Base-by-base conservation (phyloP, 768 basidiomycete genomes). In the Hydnum rufescens region DNA sequence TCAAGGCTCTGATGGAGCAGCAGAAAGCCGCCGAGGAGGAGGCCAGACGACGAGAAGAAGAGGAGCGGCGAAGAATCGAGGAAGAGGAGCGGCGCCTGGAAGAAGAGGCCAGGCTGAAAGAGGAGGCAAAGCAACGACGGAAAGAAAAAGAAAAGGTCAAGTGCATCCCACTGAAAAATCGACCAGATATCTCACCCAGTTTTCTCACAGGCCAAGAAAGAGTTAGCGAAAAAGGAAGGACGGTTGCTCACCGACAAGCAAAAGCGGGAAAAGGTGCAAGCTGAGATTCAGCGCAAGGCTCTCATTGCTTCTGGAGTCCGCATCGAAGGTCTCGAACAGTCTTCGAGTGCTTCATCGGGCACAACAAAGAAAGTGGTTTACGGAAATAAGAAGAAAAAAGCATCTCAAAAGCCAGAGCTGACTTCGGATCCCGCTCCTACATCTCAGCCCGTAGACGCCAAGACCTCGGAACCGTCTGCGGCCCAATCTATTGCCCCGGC, bases 161-260 rank as follows among this genome's bases (percentile, higher is more conserved):
- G 23, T 50, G 19, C 13, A 30, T 25, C 2, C 28, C 32, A 56
- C 19, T 31, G 32, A 28, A 13, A 25, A 31, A 4, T 31, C 31
- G 16, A 56, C 53, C 54, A 23, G 4, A 54, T 53, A 25, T 5
- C 48, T 8, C 19, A 13, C 23, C n/a, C 30, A 32, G n/a, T 2
- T 28, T n/a, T 23, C 16, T 4, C 51, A n/a, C 61, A 92, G 89
- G 81, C 76, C 43, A 95, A 93, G 66, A 78, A 78, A 50, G 92
- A 95, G 59, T 63, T 82, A 50, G 80, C 84, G 13, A 88, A 84
- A 73, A 93, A 90, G 64, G 92, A 97, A 67, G 95, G 95, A 23
- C 77, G 83, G 44, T 68, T 93, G 25, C 72, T 97, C 49, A 97
- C 93, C n/a, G 90, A 93, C 65, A 95, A 92, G 66, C 92, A 97